phyloP scores from a whole-genome alignment of 2,329 filamentous ascomycete genomes.

The Orbilia oligospora region DNA sequence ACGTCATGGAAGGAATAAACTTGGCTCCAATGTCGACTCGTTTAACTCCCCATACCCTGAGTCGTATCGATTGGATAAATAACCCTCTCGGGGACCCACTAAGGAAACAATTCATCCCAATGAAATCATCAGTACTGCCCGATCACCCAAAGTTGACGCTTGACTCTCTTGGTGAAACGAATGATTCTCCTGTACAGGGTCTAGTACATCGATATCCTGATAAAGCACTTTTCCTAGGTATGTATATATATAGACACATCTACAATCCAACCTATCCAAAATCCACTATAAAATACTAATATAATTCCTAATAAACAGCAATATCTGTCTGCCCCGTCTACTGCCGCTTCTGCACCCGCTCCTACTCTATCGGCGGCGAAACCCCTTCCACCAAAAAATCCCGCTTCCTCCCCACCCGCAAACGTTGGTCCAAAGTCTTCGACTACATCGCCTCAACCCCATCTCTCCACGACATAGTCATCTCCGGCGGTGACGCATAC shows the following conservation, averaged over 20 bases:
- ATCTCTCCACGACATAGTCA: slow-evolving; percentile 73
- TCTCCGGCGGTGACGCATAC: slow-evolving; percentile 76
- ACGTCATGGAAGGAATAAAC: slow-evolving; percentile 72
- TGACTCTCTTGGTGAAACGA: slow-evolving; percentile 74
- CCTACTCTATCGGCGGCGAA: slow-evolving; percentile 73
- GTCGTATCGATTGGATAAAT: slow-evolving; percentile 72
- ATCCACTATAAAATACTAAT: too few species aligned
- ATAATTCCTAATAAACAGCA: too few species aligned
- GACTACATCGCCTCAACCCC: slow-evolving; percentile 72
- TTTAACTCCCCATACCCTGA: slow-evolving; percentile 75
- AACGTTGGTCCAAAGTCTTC: slow-evolving; percentile 73
- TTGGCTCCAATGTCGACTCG: slow-evolving; percentile 74
- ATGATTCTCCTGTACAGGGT: slow-evolving; percentile 73
- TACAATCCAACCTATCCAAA: too few species aligned
- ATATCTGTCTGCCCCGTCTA: too few species aligned
- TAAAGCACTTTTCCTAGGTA: too few species aligned
- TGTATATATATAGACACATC: too few species aligned
- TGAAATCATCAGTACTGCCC: slow-evolving; percentile 71
- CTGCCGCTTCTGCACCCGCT: slow-evolving; percentile 61
- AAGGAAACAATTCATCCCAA: slow-evolving; percentile 74
- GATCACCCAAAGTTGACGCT: slow-evolving; percentile 73
- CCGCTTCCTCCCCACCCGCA: slow-evolving; percentile 67
- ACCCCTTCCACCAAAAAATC: slow-evolving; percentile 71
- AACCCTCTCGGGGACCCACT: slow-evolving; percentile 74
- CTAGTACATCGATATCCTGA: slow-evolving; percentile 76